These are phyloP conservation scores for Aquilaria yunnanensis DNA, from an alignment of 345 rosid genomes.

Conservation along the genomic window DNA sequence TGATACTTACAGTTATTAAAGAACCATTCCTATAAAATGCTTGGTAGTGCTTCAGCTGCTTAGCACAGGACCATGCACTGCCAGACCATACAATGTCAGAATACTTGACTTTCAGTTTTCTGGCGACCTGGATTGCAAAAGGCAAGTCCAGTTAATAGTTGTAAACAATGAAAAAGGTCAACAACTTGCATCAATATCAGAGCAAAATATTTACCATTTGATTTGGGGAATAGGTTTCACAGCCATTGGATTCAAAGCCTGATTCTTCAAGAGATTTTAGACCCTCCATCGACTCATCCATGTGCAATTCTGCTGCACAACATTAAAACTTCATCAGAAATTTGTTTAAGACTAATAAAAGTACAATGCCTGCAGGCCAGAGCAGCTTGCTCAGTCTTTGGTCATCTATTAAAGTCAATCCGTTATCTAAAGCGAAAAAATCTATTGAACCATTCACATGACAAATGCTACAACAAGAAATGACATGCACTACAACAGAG, in stretches of 20 bases:
- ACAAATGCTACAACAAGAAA: too few relatives aligned
- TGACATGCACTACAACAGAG: too few relatives aligned
- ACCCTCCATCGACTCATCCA: constrained; percentile 10
- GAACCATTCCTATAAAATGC: constrained; percentile 26
- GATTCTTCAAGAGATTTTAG: constrained; percentile 9
- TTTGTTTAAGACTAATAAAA: too few relatives aligned
- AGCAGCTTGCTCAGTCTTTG: too few relatives aligned
- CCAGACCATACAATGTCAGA: constrained; percentile 39
- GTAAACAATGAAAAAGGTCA: constrained; percentile 2
- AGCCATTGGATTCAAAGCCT: constrained; percentile 2
- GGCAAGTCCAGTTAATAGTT: neutral
- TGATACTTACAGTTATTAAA: constrained; percentile 32
- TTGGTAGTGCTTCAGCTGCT: constrained; percentile 43
- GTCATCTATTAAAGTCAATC: too few relatives aligned
- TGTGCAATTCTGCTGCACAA: constrained; percentile 13
- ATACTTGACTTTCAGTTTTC: constrained; percentile 27
- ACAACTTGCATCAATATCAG: neutral
- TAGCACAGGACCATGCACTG: constrained; percentile 35
- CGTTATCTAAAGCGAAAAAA: too few relatives aligned
- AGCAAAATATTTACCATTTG: constrained; percentile 17
- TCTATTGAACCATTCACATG: too few relatives aligned
- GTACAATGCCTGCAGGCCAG: too few relatives aligned
- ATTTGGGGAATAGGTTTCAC: constrained; percentile 15
- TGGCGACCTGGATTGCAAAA: constrained; percentile 21
- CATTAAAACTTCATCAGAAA: neutral